Base-by-base conservation (phyloP, 768 basidiomycete species). In the Collybia nuda region DNA sequence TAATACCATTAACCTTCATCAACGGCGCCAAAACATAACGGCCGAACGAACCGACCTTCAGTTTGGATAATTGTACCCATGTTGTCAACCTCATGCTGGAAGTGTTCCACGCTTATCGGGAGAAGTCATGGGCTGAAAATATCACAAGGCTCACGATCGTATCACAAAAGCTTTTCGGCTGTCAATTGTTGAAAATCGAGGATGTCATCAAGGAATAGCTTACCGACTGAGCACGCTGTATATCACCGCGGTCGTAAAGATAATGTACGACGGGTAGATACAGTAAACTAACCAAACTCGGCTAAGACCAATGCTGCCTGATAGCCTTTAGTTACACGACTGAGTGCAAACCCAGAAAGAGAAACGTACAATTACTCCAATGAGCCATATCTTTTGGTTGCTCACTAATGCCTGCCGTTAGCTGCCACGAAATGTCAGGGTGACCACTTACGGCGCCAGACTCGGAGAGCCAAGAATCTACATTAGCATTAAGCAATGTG, bases 221-320 rank as follows among this genome's bases (percentile, higher is more conserved):
- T 62, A 76, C 75, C 73, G 41, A 73, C 66, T 39, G 73, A 75
- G 50, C 74, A 75, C 36, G 62, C 74, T 75, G 47, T 35, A 51
- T 15, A 35, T 32, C n/a, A 19, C 51, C 21, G 50, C 22, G 23
- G 40, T 29, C 32, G 32, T 32, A 32, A 8, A 6, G 22, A 21
- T 41, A 35, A 18, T 38, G 47, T 22, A 37, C 40, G 22, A 29
- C 41, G 26, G 7, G 36, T 22, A 28, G 24, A 11, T n/a, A 12
- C 22, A 39, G 21, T 14, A 7, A 48, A 63, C 68, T 29, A 48
- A 79, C 81, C 78, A 54, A 83, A 80, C 59, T 78, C 78, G 17
- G 73, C 76, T 19, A 79, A 52, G 6, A 81, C 74, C 35, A 83
- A 59, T 12, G 67, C 56, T 17, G 62, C 61, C 80, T 80, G 47